These are phyloP conservation scores for Bolboschoenus planiculmis DNA, from an alignment of 176 grass and related monocot species.

Conservation along the genomic window DNA sequence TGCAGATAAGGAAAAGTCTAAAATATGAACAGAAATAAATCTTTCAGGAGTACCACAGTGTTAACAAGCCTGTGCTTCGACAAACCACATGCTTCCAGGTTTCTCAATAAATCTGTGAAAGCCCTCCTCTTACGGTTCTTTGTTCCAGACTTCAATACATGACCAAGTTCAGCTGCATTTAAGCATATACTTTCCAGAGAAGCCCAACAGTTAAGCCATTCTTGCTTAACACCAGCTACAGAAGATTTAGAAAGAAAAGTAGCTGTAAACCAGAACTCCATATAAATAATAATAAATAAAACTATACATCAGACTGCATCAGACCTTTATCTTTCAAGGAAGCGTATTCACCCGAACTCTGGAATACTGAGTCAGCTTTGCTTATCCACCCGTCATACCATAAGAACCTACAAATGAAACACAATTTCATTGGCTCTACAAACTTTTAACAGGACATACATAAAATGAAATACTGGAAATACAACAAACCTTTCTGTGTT, in stretches of 20 bases:
- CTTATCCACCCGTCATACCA: constrained; percentile 65
- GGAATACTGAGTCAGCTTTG: constrained; percentile 35
- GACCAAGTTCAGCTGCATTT: constrained; percentile 57
- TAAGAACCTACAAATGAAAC: constrained; percentile 46
- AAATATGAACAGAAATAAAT: neutral
- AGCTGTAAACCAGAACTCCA: neutral
- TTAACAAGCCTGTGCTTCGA: constrained; percentile 60
- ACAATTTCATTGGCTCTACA: constrained; percentile 1
- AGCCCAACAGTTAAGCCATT: constrained; percentile 54
- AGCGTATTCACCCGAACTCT: constrained; percentile 26
- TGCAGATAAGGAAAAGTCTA: neutral
- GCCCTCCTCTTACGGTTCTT: constrained; percentile 88
- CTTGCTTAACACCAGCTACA: constrained; percentile 28
- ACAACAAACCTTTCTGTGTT: constrained; percentile 47
- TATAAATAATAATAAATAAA: neutral
- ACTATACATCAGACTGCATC: neutral
- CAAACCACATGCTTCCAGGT: constrained; percentile 75
- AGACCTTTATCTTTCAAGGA: constrained; percentile 42
- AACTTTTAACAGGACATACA: neutral
- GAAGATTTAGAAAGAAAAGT: constrained; percentile 12
- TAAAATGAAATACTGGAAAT: neutral
- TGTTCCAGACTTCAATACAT: constrained; percentile 60
- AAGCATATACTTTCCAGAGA: constrained; percentile 60
- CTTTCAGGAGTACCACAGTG: constrained; percentile 51
- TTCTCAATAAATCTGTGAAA: constrained; percentile 65